A percentile compares a stretch with the other conserved stretches of the same genome.
Conservation (phyloP, 2,329 filamentous ascomycete genomes). For the Ascochyta fabae region DNA sequence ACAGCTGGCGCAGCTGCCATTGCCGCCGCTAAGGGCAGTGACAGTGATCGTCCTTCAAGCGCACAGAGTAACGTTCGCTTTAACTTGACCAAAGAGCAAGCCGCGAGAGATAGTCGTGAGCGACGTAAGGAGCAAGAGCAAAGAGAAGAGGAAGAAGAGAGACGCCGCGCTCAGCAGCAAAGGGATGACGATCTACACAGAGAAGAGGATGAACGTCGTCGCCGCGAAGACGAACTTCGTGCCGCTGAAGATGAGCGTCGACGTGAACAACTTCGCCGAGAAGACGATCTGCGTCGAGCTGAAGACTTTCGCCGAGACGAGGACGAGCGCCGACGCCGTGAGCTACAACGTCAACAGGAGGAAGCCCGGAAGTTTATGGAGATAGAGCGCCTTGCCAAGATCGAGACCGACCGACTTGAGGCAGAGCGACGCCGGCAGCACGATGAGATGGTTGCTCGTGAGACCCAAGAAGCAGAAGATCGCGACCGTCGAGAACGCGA, state of each 20-base stretch:
- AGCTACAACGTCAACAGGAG: conserved; percentile 38
- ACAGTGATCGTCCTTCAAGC: conserved; percentile 32
- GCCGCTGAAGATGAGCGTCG: conserved; percentile 28
- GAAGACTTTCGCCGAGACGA: conserved; percentile 29
- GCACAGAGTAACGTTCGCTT: conserved; percentile 61
- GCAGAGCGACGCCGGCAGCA: conserved; percentile 35
- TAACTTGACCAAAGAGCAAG: conserved; percentile 63
- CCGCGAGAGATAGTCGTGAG: conserved; percentile 54
- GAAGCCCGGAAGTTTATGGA: conserved; percentile 38
- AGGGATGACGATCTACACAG: conserved; percentile 27
- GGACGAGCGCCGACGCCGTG: conserved; percentile 28
- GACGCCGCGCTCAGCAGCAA: conserved; percentile 29
- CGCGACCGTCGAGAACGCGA: conserved; percentile 40
- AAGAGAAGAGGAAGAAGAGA: conserved; percentile 39
- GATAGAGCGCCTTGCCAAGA: conserved; percentile 35
- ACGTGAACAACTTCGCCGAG: conserved; percentile 29
- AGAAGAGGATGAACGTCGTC: conserved; percentile 25
- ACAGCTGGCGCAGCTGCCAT: conserved; percentile 52
- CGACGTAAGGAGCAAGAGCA: conserved; percentile 33
- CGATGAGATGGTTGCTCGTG: conserved; percentile 34
- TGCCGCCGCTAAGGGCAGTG: conserved; percentile 35
- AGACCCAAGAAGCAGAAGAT: conserved; percentile 38
- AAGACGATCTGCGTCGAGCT: conserved; percentile 29
- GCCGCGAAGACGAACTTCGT: conserved; percentile 19
- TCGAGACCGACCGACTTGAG: conserved; percentile 36